phyloP scores from a whole-genome alignment of 805 yeast genomes.

The Lipomyces yamanashiensis region DNA sequence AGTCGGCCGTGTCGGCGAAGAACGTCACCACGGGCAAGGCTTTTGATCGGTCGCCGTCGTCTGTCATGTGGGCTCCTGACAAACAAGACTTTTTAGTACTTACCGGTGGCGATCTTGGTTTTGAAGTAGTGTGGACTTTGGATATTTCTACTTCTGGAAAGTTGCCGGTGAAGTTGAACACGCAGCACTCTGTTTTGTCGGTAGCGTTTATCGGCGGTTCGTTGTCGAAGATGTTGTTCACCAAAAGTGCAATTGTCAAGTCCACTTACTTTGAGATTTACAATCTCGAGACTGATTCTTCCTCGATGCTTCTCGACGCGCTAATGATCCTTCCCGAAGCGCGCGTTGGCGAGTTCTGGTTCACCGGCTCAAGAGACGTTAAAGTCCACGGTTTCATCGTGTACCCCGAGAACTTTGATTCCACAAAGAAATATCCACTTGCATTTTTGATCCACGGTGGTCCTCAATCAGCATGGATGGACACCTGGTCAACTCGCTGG shows the following conservation, averaged over 20 bases:
- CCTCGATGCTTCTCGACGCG: conserved; percentile 25
- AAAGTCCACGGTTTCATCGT: conserved; percentile 39
- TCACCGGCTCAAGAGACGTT: conserved; percentile 36
- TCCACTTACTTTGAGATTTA: conserved; percentile 32
- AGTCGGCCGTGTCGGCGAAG: background rate
- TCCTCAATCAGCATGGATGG: conserved; percentile 41
- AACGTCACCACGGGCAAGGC: conserved; percentile 21
- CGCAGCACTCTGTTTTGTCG: conserved; percentile 27
- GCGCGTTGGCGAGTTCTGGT: conserved; percentile 39
- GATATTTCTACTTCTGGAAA: conserved; percentile 6
- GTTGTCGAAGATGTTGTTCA: conserved; percentile 17
- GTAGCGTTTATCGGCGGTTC: conserved; percentile 19
- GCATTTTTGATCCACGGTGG: conserved; percentile 42
- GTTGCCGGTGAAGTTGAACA: conserved; percentile 24
- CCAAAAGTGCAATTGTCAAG: conserved; percentile 25
- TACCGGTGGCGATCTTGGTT: conserved; percentile 33
- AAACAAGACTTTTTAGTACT: conserved; percentile 18
- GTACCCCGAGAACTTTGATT: conserved; percentile 35
- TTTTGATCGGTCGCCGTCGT: conserved; percentile 35
- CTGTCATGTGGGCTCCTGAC: conserved; percentile 30
- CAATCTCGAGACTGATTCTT: conserved; percentile 13
- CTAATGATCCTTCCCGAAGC: conserved; percentile 14
- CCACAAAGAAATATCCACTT: conserved; percentile 37
- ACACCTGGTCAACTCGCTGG: conserved; percentile 41
- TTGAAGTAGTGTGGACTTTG: conserved; percentile 26